A percentile compares a stretch with the other conserved stretches of the same genome.
Conservation (phyloP, 176 grass and related monocot species). For the Cenchrus purpureus region DNA sequence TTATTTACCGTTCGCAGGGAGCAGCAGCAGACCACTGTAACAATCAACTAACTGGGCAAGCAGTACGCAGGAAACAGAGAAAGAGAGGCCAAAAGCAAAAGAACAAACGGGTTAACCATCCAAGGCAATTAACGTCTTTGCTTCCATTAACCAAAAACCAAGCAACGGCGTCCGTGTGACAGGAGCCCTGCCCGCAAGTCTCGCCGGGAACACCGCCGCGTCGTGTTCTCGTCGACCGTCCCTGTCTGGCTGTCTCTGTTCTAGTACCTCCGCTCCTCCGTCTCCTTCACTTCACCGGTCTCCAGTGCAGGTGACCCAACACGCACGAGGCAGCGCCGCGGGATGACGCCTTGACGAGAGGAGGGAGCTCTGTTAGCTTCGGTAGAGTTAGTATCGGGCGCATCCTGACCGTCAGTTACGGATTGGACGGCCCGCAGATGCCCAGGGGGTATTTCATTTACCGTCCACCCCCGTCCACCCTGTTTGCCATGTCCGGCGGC, state of each 20-base stretch:
- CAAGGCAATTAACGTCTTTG: not conserved
- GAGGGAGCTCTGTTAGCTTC: no score
- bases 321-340: not conserved
- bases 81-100: not conserved
- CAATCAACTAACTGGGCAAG: not conserved
- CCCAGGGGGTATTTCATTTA: no score
- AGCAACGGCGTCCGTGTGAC: not conserved
- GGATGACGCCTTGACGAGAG: no score
- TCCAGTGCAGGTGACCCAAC: not conserved
- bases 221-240: slow-evolving; percentile 6
- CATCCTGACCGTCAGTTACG: no score
- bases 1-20: not conserved
- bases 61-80: no score
- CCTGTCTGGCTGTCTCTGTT: not conserved
- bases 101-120: not conserved
- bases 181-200: not conserved
- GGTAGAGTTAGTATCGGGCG: no score
- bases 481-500: no score
- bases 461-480: no score
- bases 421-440: no score
- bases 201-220: slow-evolving; percentile 17
- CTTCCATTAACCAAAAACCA: not conserved
- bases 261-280: not conserved
- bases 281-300: not conserved
- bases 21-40: not conserved